A percentile compares a stretch with the other conserved stretches of the same genome.
phyloP scores from a whole-genome alignment of 2,329 filamentous ascomycete species.

The Paecilomyces fulvus region DNA sequence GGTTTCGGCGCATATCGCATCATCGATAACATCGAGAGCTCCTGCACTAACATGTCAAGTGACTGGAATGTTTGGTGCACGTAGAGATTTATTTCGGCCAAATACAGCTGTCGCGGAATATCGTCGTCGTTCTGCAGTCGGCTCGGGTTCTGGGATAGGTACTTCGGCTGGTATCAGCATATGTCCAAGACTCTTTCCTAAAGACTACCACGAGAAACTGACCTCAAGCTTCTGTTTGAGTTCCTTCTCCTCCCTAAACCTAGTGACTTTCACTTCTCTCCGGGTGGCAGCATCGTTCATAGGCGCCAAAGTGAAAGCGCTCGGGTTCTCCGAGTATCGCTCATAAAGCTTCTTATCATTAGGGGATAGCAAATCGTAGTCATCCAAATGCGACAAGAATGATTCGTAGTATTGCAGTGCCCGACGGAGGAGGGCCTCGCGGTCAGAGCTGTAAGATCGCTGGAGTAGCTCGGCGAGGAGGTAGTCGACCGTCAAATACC shows the following conservation, averaged over 20 bases:
- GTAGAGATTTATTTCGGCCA: slow-evolving; percentile 65
- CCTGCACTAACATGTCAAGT: slow-evolving; percentile 78
- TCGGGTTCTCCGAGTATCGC: slow-evolving; percentile 62
- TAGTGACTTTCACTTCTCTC: slow-evolving; percentile 75
- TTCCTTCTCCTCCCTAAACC: slow-evolving; percentile 77
- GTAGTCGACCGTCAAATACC: slow-evolving; percentile 69
- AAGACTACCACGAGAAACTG: slow-evolving; percentile 16
- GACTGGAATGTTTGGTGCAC: slow-evolving; percentile 75
- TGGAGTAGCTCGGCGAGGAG: slow-evolving; percentile 72
- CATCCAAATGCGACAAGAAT: slow-evolving; percentile 68
- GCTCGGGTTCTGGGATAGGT: slow-evolving; percentile 51
- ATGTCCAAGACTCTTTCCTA: slow-evolving; percentile 14
- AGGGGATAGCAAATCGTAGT: slow-evolving; percentile 62
- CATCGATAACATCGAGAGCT: slow-evolving; percentile 70
- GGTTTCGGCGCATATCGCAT: slow-evolving; percentile 48
- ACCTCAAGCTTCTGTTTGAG: slow-evolving; percentile 75
- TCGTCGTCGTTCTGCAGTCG: slow-evolving; percentile 71
- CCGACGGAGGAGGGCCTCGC: slow-evolving; percentile 53
- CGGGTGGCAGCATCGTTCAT: slow-evolving; percentile 58
- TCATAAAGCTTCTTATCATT: slow-evolving; percentile 62
- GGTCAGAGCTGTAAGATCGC: slow-evolving; percentile 53
- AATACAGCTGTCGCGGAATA: slow-evolving; percentile 66
- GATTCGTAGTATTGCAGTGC: slow-evolving; percentile 66
- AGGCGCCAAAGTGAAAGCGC: slow-evolving; percentile 64
- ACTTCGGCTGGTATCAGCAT: slow-evolving; percentile 36